Evolutionary conservation across 2,329 filamentous ascomycete species (phyloP).

Genomic region (Botryotinia calthae): DNA sequence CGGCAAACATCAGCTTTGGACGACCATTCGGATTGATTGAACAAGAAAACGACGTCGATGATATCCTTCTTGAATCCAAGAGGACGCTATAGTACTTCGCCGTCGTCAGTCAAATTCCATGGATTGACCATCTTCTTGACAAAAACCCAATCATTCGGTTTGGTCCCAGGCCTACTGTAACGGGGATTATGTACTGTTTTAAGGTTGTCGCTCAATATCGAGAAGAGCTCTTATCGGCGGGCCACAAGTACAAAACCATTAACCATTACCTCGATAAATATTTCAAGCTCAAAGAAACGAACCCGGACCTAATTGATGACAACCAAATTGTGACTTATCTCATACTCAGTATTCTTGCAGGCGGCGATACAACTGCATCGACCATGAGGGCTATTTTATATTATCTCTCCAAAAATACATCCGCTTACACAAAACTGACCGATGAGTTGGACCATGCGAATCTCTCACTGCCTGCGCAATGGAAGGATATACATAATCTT

Average conservation of each 20-base stretch:
- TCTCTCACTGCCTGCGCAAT: neutral
- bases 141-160: neutral
- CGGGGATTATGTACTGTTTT: neutral
- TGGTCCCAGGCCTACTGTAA: neutral
- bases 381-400: slow-evolving; percentile 6
- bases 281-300: neutral
- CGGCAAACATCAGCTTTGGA: slow-evolving; percentile 4
- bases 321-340: slow-evolving; percentile 5
- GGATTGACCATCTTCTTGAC: slow-evolving; percentile 1
- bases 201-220: neutral
- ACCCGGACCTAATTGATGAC: neutral
- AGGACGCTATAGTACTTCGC: slow-evolving; percentile 10
- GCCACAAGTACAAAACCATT: neutral
- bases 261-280: slow-evolving; percentile 6
- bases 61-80: neutral
- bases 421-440: neutral
- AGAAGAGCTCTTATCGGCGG: neutral
- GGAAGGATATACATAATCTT: slow-evolving; percentile 4
- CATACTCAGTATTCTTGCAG: neutral
- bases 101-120: slow-evolving; percentile 13
- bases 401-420: neutral
- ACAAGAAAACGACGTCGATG: slow-evolving; percentile 2
- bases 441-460: slow-evolving; percentile 3
- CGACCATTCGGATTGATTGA: slow-evolving; percentile 9
- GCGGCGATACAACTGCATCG: neutral